Percentiles rank a stretch among this genome's conserved stretches.
Evolutionary conservation across 75 land plant species (phyloP).

Genomic region (Larix kaempferi): DNA sequence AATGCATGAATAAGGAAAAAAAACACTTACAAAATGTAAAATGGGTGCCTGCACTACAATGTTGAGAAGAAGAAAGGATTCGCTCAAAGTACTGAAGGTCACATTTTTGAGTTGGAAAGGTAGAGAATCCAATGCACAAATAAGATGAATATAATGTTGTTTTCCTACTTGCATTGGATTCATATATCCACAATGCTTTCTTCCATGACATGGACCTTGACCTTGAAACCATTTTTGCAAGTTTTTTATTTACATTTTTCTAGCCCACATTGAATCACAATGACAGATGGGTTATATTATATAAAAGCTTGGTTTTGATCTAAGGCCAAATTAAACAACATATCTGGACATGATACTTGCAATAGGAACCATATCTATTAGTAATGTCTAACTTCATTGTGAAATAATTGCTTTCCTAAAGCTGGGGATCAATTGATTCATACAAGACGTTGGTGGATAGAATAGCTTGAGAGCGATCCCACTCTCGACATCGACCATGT

Average conservation of each 20-base stretch:
- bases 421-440: neutral
- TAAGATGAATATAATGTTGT: neutral
- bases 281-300: no score
- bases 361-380: neutral
- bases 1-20: no score
- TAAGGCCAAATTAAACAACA: neutral
- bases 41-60: neutral
- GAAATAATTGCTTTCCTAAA: neutral
- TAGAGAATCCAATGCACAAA: neutral
- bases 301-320: no score
- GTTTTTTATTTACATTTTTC: no score
- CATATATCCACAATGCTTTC: neutral
- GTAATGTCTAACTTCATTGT: neutral
- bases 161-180: conserved; percentile 4
- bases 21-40: neutral
- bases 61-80: conserved; percentile 5
- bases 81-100: neutral
- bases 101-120: neutral
- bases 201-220: neutral
- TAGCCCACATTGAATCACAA: no score
- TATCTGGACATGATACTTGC: neutral
- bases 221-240: neutral
- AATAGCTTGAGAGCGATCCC: conserved; percentile 40
- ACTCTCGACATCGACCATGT: conserved; percentile 49
- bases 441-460: neutral